A percentile compares a stretch with the other conserved stretches of the same genome.
Conservation (phyloP, 805 yeast genomes). For the Starmera caribaea region DNA sequence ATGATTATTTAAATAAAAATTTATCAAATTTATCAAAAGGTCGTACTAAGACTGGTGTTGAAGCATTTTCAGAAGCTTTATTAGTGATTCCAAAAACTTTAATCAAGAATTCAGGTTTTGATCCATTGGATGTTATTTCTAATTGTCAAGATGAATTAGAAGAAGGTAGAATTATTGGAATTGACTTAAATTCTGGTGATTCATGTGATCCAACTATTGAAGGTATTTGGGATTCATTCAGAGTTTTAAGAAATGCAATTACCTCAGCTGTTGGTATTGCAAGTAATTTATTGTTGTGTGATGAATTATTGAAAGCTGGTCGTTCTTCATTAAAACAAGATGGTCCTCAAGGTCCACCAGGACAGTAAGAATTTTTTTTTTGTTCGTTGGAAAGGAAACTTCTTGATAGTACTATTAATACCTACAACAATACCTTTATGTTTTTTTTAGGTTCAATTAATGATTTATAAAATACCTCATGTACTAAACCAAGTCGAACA, state of each 20-base stretch:
- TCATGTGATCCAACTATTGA: slow-evolving; percentile 91
- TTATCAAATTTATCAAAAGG: slow-evolving; percentile 62
- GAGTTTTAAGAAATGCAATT: slow-evolving; percentile 89
- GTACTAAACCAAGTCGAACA: too few species aligned
- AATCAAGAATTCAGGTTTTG: slow-evolving; percentile 87
- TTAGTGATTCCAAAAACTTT: slow-evolving; percentile 89
- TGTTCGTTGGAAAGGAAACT: too few species aligned
- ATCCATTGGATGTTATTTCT: slow-evolving; percentile 80
- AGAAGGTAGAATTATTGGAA: slow-evolving; percentile 80
- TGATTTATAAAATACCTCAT: too few species aligned
- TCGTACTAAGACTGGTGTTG: slow-evolving; percentile 79
- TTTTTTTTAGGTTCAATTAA: too few species aligned
- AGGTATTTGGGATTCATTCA: slow-evolving; percentile 94
- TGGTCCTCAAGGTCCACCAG: slow-evolving; percentile 12
- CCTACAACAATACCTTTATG: too few species aligned
- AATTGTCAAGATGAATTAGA: slow-evolving; percentile 82
- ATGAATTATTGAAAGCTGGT: slow-evolving; percentile 94
- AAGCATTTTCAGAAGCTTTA: slow-evolving; percentile 89
- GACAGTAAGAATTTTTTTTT: background rate
- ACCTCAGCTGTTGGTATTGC: slow-evolving; percentile 93
- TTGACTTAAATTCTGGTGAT: slow-evolving; percentile 85
- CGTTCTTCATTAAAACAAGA: slow-evolving; percentile 79
- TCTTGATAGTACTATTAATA: too few species aligned
- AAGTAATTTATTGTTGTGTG: slow-evolving; percentile 84
- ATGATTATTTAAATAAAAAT: slow-evolving; percentile 49